phyloP scores from a whole-genome alignment of 2,329 filamentous ascomycete species.

The Talaromyces sp. region DNA sequence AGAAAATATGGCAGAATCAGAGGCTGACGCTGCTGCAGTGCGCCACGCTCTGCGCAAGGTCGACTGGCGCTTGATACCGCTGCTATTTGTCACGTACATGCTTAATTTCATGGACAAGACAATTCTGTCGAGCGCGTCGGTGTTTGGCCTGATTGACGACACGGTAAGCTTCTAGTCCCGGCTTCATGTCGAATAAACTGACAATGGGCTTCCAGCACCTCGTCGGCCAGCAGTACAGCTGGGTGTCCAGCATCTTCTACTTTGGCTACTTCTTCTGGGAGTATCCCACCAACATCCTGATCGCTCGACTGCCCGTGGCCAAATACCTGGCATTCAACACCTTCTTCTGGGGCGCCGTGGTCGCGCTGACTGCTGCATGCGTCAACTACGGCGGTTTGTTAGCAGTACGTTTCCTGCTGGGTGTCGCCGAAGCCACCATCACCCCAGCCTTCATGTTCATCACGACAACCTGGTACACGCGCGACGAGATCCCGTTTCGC shows the following conservation, averaged over 20 bases:
- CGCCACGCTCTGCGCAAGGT: conserved; percentile 49
- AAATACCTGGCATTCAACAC: conserved; percentile 63
- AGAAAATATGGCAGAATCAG: neutral
- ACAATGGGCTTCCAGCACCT: conserved; percentile 5
- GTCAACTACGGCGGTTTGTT: conserved; percentile 57
- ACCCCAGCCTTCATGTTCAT: conserved; percentile 48
- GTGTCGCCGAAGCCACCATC: conserved; percentile 46
- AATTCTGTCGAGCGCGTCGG: conserved; percentile 38
- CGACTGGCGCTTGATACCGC: conserved; percentile 49
- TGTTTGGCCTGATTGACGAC: conserved; percentile 25
- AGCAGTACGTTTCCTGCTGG: conserved; percentile 62
- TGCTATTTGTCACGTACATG: conserved; percentile 55
- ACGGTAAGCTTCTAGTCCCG: conserved; percentile 14
- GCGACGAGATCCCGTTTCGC: conserved; percentile 46
- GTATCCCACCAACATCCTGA: conserved; percentile 60
- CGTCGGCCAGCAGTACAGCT: conserved; percentile 10
- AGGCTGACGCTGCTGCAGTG: neutral
- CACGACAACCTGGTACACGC: conserved; percentile 47
- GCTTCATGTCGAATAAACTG: neutral
- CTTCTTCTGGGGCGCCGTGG: conserved; percentile 56
- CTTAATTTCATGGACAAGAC: conserved; percentile 60
- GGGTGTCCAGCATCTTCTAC: conserved; percentile 10
- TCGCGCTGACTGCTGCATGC: conserved; percentile 59
- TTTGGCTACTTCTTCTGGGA: conserved; percentile 53
- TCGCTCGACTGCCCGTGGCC: conserved; percentile 59